A percentile compares a stretch with the other conserved stretches of the same genome.
Conservation (phyloP, 2,329 filamentous ascomycete species). For the Aspergillus neoniger region DNA sequence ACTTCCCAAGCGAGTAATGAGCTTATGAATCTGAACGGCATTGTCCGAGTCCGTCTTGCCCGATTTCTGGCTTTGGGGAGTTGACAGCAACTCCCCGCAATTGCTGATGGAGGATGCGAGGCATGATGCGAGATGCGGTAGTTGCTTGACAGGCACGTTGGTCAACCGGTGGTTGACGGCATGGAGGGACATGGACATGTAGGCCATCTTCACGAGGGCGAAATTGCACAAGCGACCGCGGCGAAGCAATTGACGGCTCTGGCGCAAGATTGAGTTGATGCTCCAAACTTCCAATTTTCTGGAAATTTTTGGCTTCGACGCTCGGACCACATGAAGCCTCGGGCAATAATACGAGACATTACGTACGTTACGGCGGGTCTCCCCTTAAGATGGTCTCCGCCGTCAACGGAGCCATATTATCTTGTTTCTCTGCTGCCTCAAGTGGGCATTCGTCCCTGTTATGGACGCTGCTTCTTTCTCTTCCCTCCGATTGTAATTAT, state of each 20-base stretch:
- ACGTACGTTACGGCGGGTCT: constrained; percentile 22
- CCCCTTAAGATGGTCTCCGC: constrained; percentile 1
- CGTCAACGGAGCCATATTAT: not conserved
- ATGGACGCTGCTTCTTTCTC: constrained; percentile 2
- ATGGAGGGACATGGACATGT: constrained; percentile 42
- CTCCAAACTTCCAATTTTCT: not conserved
- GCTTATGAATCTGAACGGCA: constrained; percentile 73
- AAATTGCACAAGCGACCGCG: not conserved
- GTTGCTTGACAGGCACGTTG: constrained; percentile 69
- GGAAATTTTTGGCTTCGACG: constrained; percentile 18
- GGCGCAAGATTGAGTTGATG: constrained; percentile 5
- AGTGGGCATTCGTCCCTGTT: not conserved
- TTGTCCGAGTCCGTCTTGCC: constrained; percentile 66
- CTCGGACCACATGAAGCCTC: constrained; percentile 36
- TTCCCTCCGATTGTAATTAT: constrained; percentile 15
- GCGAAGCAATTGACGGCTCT: not conserved
- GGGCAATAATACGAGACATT: constrained; percentile 24
- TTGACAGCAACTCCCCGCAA: constrained; percentile 63
- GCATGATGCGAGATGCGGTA: constrained; percentile 71
- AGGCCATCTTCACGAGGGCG: constrained; percentile 26
- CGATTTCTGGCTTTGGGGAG: constrained; percentile 59
- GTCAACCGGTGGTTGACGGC: constrained; percentile 58
- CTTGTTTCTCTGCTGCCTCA: constrained; percentile 1
- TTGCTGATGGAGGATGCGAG: constrained; percentile 60
- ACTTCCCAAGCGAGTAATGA: constrained; percentile 75